These are phyloP conservation scores for Candida hungchunana DNA, from an alignment of 805 yeast species.

Conservation along the genomic window DNA sequence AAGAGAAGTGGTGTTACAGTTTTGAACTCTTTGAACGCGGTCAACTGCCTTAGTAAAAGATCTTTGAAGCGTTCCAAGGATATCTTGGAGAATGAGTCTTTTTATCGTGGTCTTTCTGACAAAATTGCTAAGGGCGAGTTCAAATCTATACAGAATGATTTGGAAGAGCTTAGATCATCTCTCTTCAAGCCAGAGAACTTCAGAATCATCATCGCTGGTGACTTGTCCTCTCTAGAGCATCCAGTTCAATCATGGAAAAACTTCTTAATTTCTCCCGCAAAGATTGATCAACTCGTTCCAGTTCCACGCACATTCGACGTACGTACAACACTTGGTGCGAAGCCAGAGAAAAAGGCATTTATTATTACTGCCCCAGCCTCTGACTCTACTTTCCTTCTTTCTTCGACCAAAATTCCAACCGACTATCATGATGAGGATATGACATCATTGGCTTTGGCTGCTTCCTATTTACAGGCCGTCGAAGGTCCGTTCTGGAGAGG, in stretches of 20 bases:
- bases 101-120: slow-evolving; percentile 43
- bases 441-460: slow-evolving; percentile 65
- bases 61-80: slow-evolving; percentile 68
- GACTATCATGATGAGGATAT: slow-evolving; percentile 54
- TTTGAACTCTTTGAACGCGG: slow-evolving; percentile 58
- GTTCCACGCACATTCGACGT: slow-evolving; percentile 53
- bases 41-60: slow-evolving; percentile 48
- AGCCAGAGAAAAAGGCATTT: slow-evolving; percentile 50
- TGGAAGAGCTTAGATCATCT: slow-evolving; percentile 47
- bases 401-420: slow-evolving; percentile 57
- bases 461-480: slow-evolving; percentile 74
- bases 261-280: slow-evolving; percentile 21
- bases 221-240: slow-evolving; percentile 42
- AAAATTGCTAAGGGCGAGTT: slow-evolving; percentile 54
- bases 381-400: slow-evolving; percentile 67
- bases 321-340: slow-evolving; percentile 51
- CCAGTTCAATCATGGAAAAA: slow-evolving; percentile 61
- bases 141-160: slow-evolving; percentile 40
- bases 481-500: slow-evolving; percentile 99
- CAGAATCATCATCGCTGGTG: slow-evolving; percentile 70
- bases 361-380: slow-evolving; percentile 77
- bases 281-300: slow-evolving; percentile 22
- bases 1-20: slow-evolving; percentile 46
- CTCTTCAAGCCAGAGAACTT: slow-evolving; percentile 56
- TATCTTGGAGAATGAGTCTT: slow-evolving; percentile 55